Conservation (phyloP, 163 green algal species). For the Scenedesmus sp. region DNA sequence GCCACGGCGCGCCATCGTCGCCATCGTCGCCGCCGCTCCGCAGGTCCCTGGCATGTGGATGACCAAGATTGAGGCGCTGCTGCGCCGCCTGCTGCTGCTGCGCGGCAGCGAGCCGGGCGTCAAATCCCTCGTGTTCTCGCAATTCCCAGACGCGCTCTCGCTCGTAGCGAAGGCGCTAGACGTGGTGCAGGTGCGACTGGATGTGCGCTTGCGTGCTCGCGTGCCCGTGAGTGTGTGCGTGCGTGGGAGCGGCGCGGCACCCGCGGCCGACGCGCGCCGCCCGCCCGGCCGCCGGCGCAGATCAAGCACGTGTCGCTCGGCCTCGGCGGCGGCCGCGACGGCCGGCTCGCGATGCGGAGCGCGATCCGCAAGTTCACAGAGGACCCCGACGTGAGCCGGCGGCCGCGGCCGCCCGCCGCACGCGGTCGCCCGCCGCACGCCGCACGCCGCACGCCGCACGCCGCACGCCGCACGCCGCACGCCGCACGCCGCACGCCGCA, state of each 20-base stretch:
- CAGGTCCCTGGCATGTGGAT: slow-evolving; percentile 65
- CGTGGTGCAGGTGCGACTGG: slow-evolving; percentile 20
- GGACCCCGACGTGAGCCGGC: neutral
- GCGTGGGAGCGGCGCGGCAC: too few relatives aligned
- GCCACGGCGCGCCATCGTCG: too few relatives aligned
- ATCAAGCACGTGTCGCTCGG: slow-evolving; percentile 33
- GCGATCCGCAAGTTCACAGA: slow-evolving; percentile 23
- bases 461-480: too few relatives aligned
- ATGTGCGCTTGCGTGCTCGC: neutral
- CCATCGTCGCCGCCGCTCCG: neutral
- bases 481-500: too few relatives aligned
- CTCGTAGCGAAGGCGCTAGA: slow-evolving; percentile 50
- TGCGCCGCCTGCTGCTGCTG: slow-evolving; percentile 76
- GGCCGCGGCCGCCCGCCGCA: too few relatives aligned
- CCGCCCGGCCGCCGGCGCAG: too few relatives aligned
- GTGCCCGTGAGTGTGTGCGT: neutral
- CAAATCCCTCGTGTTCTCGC: slow-evolving; percentile 73
- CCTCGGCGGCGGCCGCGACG: slow-evolving; percentile 26
- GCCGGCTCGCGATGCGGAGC: neutral
- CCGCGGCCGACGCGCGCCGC: too few relatives aligned
- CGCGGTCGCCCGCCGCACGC: too few relatives aligned
- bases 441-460: too few relatives aligned
- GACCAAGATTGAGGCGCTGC: slow-evolving; percentile 79
- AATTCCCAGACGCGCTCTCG: slow-evolving; percentile 71
- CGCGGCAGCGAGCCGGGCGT: slow-evolving; percentile 50